Base-by-base conservation (phyloP, 2,329 filamentous ascomycete genomes). In the Cadophora gregata region DNA sequence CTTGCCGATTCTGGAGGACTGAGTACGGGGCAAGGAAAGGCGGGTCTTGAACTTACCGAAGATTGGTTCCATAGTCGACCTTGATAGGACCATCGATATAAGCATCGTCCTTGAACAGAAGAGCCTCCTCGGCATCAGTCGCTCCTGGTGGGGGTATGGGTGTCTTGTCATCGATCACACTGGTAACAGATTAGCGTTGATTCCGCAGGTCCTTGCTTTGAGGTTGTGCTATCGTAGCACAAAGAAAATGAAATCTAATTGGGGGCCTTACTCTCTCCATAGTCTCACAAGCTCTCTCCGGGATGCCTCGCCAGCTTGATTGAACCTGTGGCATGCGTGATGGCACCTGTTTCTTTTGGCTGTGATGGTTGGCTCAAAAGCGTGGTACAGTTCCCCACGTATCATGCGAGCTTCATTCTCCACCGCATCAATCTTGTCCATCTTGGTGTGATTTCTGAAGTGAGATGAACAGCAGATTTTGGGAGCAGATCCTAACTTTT, bases 21-120 rank as follows among this genome's bases (percentile, higher is more conserved):
- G 53, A 69, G 61, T 48, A 65, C 29, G 42, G 19, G 42, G 51
- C 14, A 25, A 5, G 14, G 56, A 60, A 31, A 50, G 36, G 59
- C 59, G 45, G 29, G n/a, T 21, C 10, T 51, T 38, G 29, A 38
- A 70, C 76, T 53, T 76, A 85, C 83, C 80, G 86, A 55, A 95
- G 81, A 69, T 96, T 93, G 73, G 84, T 89, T 3, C 93, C 93
- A 73, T 96, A 95, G 78, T 96, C 93, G 67, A 90, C 85, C 55
- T 83, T 86, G 62, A 96, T 81, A 0, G 92, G 92, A 0, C 84
- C 79, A 67, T 92, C 88, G 25, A 95, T 82, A 85, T 87, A 93
- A 0, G 92, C 87, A 29, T 90, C 83, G 38, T 89, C 81, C 25
- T 82, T 81, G 38, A 96, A 85, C 1, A 89, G 80, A 21, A 80